Evolutionary conservation across 169 alveolate genomes (phyloP).

Genomic region (Babesia caballi): DNA sequence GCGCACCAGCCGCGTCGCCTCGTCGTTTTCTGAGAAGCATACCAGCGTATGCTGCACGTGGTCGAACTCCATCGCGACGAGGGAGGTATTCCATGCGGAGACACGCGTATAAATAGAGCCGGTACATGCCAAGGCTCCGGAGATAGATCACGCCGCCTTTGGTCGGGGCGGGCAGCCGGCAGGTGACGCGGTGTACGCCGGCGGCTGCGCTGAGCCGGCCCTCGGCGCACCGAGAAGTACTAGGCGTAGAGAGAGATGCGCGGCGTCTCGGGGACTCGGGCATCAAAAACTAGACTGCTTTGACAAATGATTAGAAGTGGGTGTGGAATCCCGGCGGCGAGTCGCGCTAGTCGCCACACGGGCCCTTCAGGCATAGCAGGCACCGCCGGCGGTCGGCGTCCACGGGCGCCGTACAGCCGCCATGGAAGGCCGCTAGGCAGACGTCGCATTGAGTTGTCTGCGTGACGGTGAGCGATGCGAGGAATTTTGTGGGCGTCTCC

Average conservation of each 20-base stretch:
- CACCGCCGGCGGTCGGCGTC: neutral
- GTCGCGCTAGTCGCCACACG: constrained; percentile 3
- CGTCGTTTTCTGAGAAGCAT: constrained; percentile 27
- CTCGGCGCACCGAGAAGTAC: no score
- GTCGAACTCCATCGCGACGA: constrained; percentile 17
- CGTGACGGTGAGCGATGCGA: no score
- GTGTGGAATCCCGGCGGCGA: neutral
- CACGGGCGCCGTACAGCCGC: neutral
- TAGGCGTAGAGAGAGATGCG: no score
- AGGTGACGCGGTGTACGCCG: no score
- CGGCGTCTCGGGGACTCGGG: no score
- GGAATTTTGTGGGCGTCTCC: no score
- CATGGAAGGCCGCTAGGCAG: neutral
- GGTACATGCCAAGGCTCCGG: neutral
- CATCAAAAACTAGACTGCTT: no score
- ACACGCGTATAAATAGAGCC: neutral
- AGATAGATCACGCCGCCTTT: no score
- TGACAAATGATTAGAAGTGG: neutral
- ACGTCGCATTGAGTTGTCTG: neutral
- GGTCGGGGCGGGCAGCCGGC: no score
- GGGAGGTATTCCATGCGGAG: neutral
- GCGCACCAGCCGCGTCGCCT: neutral
- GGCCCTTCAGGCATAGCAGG: neutral
- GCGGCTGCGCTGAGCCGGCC: no score
- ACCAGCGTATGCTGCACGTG: constrained; percentile 19